Base-by-base conservation (phyloP, 345 rosid species). In the Corchorus olitorius region DNA sequence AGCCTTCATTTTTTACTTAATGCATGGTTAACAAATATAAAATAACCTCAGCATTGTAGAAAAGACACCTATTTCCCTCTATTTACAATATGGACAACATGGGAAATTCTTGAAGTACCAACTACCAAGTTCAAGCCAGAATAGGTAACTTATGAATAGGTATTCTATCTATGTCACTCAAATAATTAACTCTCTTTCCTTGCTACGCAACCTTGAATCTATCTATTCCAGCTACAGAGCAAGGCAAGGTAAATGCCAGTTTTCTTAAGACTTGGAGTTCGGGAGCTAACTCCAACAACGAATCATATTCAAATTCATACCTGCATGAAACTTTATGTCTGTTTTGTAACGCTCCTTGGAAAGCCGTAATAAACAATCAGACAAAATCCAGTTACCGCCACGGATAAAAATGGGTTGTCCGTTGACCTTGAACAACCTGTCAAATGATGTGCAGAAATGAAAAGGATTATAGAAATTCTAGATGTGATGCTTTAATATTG, bases 271-370 rank as follows among this genome's bases (percentile, higher is more conserved):
- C n/a, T n/a, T n/a, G n/a, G n/a, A n/a, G n/a, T n/a, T n/a, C n/a
- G n/a, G n/a, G n/a, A n/a, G n/a, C n/a, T n/a, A n/a, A 17, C 94
- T 97, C 99, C 99, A 93, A 77, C 98, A 96, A 52, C 97, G 95
- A 78, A 96, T 88, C 99, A 93, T 93, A 85, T 96, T 96, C 64
- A 96, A 85, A 80, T 93, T 96, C 99, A 96, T 92, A 84, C 93
- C 97, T 16, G 97, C 97, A 84, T 93, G 99, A 82, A 93, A 96
- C 84, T 92, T 96, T 77, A 96, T 90, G 78, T 93, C 99, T 3
- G 98, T 87, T 83, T 80, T 65, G 62, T 96, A 96, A 22, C 97
- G 97, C 75, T 96, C 81, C 77, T 79, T 83, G 9, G 99, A 91
- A 78, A 96, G 93, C 75, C 98, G 91, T 69, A 96, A 84, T 54